Base-by-base conservation (phyloP, 768 basidiomycete genomes). In the Termitomyces sp. region DNA sequence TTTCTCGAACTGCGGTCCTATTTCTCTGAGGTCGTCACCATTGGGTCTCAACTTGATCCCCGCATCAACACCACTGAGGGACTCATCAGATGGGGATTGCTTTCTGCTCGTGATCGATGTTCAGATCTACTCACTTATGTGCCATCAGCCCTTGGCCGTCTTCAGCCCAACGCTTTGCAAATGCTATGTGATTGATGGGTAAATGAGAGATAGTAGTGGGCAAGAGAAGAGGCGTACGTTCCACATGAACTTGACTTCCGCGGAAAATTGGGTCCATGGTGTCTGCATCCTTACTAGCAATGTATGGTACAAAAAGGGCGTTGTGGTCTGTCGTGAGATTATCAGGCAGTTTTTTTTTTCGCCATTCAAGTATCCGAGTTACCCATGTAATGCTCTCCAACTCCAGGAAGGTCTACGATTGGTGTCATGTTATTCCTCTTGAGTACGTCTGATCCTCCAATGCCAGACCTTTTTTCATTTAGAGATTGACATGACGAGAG, bases 311-410 rank as follows among this genome's bases (percentile, higher is more conserved):
- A 59, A 74, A 67, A 1, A 69, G 57, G 24, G 69, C 42, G 55
- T 71, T 75, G 58, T 81, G 81, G 57, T 81, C 80, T 82, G n/a
- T 45, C 2, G 15, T 11, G 31, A 52, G 12, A 44, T 9, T 11
- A 58, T 31, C 39, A 47, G 27, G 8, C 34, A 2, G 2, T 41
- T 33, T 4, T 36, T 20, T 22, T 48, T 37, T 37, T 13, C 33
- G 13, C 12, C n/a, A n/a, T 4, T 4, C 30, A 12, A 30, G 31
- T 18, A 31, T 52, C 67, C 1, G 16, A 18, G 7, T 39, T 51
- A 80, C 83, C 84, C 62, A 79, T 75, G 53, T 81, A 84, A 61
- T 90, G 81, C 66, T 88, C 86, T 11, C 91, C 91, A 0, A 95
- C 91, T 12, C 86, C 87, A 3, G 88, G 88, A n/a, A 91, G 79